phyloP scores from a whole-genome alignment of 768 basidiomycete genomes.

The Sporobolomyces phaffii region DNA sequence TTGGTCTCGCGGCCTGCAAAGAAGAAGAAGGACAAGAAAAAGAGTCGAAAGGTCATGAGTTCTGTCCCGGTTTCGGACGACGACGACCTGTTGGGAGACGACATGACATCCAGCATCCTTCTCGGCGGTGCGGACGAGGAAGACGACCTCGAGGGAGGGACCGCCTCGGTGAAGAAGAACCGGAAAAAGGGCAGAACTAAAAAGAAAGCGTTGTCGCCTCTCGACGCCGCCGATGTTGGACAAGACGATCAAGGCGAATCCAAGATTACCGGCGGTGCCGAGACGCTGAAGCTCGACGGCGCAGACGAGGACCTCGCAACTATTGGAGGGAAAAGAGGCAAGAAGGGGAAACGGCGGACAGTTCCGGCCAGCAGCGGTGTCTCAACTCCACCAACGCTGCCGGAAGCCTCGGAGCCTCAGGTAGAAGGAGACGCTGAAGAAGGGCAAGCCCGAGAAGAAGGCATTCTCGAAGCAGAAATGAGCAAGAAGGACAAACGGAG shows the following conservation, averaged over 20 bases:
- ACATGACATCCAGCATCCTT: not conserved
- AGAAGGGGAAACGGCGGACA: constrained; percentile 54
- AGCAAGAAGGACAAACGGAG: constrained; percentile 79
- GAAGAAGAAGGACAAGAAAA: constrained; percentile 15
- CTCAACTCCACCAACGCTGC: not conserved
- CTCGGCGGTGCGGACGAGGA: constrained; percentile 2
- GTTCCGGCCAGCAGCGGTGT: constrained; percentile 35
- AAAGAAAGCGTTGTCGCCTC: constrained; percentile 14
- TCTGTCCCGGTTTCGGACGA: not conserved
- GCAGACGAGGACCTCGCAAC: not conserved
- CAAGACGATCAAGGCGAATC: too few relatives aligned
- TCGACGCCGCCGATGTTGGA: too few relatives aligned
- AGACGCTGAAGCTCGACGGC: too few relatives aligned
- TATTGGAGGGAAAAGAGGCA: constrained; percentile 46
- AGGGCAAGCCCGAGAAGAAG: constrained; percentile 19
- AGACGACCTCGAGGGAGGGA: not conserved
- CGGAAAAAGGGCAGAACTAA: constrained; percentile 32
- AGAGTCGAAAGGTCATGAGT: constrained; percentile 16
- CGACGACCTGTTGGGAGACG: constrained; percentile 1
- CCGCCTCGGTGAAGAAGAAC: constrained; percentile 27
- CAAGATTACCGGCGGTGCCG: too few relatives aligned
- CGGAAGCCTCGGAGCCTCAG: constrained; percentile 27
- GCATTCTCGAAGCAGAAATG: constrained; percentile 41
- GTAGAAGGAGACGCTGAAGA: not conserved
- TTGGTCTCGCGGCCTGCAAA: not conserved